phyloP scores from a whole-genome alignment of 768 basidiomycete species.

The Termitomyces sp. region DNA sequence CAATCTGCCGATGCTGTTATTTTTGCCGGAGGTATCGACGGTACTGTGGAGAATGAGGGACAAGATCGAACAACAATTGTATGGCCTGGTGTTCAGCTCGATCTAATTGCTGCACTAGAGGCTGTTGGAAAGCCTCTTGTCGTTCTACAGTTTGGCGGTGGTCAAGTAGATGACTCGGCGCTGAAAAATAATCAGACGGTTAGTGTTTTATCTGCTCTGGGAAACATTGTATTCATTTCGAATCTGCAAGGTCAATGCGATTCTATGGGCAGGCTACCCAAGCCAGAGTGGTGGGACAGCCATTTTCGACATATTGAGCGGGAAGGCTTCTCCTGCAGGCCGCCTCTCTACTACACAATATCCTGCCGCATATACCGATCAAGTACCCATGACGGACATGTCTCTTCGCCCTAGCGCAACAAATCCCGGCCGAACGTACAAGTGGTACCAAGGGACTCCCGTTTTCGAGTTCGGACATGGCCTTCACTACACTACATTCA shows the following conservation, averaged over 20 bases:
- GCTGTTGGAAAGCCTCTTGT: slow-evolving; percentile 50
- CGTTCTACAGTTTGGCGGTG: slow-evolving; percentile 55
- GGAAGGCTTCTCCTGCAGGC: slow-evolving; percentile 51
- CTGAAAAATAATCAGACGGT: slow-evolving; percentile 44
- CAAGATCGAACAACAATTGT: slow-evolving; percentile 44
- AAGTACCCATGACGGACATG: slow-evolving; percentile 60
- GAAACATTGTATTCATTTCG: neutral
- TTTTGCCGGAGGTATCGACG: slow-evolving; percentile 54
- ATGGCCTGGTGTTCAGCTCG: slow-evolving; percentile 57
- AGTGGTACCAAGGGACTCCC: slow-evolving; percentile 51
- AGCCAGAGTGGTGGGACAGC: slow-evolving; percentile 55
- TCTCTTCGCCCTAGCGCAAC: slow-evolving; percentile 42
- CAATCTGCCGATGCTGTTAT: slow-evolving; percentile 45
- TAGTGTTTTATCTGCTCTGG: slow-evolving; percentile 8
- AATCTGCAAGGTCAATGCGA: slow-evolving; percentile 42
- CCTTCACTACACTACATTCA: slow-evolving; percentile 54
- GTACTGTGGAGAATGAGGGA: slow-evolving; percentile 44
- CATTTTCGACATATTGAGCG: slow-evolving; percentile 47
- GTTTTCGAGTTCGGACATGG: slow-evolving; percentile 53
- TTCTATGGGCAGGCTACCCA: slow-evolving; percentile 58
- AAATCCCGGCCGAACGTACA: slow-evolving; percentile 56
- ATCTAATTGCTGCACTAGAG: slow-evolving; percentile 42
- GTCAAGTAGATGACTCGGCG: slow-evolving; percentile 48
- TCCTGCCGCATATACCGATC: slow-evolving; percentile 42
- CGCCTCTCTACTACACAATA: slow-evolving; percentile 55